These are phyloP conservation scores for Penicillium sp. DNA, from an alignment of 2,329 filamentous ascomycete genomes.

Conservation along the genomic window DNA sequence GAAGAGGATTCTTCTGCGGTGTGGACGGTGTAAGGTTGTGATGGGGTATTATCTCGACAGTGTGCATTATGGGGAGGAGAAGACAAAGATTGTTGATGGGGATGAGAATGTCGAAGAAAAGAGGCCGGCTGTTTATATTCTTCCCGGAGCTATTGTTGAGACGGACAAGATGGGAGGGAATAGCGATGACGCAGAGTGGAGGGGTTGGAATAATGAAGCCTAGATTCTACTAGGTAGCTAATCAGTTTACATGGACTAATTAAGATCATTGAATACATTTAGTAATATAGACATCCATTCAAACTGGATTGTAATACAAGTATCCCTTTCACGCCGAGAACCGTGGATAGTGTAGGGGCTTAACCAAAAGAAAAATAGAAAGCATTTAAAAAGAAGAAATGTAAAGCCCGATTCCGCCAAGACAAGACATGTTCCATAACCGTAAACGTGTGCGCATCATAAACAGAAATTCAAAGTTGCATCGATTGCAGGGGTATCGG, in stretches of 20 bases:
- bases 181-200: slow-evolving; percentile 38
- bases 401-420: not conserved
- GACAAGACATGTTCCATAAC: slow-evolving; percentile 8
- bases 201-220: slow-evolving; percentile 23
- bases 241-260: not conserved
- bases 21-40: slow-evolving; percentile 60
- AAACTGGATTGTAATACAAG: not conserved
- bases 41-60: slow-evolving; percentile 64
- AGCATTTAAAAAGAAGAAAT: not conserved
- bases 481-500: not conserved
- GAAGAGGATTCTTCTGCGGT: slow-evolving; percentile 61
- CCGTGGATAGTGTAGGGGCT: not conserved
- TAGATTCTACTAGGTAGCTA: not conserved
- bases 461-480: not conserved
- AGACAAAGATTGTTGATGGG: slow-evolving; percentile 11
- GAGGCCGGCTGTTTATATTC: slow-evolving; percentile 57
- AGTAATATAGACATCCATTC: not conserved
- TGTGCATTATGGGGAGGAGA: slow-evolving; percentile 42
- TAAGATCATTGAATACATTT: not conserved
- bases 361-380: not conserved
- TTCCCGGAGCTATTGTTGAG: slow-evolving; percentile 60
- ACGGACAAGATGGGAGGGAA: slow-evolving; percentile 55
- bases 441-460: slow-evolving; percentile 1
- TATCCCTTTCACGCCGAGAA: not conserved
- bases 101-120: slow-evolving; percentile 17